Evolutionary conservation across 2,329 filamentous ascomycete genomes (phyloP), one percentile per base, ranked within the genome.

Genomic region (Helotiales sp.): DNA sequence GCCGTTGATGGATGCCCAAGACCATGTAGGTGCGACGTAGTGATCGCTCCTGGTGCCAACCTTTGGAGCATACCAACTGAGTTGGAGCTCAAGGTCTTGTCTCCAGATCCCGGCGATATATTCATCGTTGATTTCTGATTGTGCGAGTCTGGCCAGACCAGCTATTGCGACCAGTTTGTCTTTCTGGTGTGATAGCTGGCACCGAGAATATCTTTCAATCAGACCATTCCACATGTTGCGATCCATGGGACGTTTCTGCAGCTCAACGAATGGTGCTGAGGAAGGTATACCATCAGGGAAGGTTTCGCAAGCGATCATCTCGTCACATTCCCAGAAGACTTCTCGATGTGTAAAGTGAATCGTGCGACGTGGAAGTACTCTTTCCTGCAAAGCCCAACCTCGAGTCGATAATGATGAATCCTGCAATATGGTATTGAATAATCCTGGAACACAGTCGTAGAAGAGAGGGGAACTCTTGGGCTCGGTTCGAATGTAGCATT

Each of bases 101-200:
- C 42, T 55, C 60, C 60, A 63, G 24, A 64, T 3, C 3, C 60
- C 60, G 2, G 64, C 63, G 17, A 61, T 1, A 34, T 66, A 67
- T 12, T 60, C 44, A 40, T 60, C 55, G 10, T 53, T 44, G 6
- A 27, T 54, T 10, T 48, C 5, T 4, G 19, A 15, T 19, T 63
- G 42, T 5, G 50, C 31, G 8, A 47, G 9, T 17, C 57, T 60
- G 6, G 66, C 66, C 15, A 72, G 33, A 22, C 69, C 69, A n/a
- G 66, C 63, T 38, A 72, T 40, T 8, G 69, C 69, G 2, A 63
- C 52, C 25, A 72, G 58, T 24, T 65, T 67, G 48, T 71, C 70
- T 5, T 57, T 62, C 12, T 59, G 38, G 8, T 60, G 61, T 2
- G 70, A 67, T 17, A 72, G 58, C 13, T 55, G 46, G 17, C 67